Base-by-base conservation (phyloP, 2,329 filamentous ascomycete species). In the Westerdykella ornata region DNA sequence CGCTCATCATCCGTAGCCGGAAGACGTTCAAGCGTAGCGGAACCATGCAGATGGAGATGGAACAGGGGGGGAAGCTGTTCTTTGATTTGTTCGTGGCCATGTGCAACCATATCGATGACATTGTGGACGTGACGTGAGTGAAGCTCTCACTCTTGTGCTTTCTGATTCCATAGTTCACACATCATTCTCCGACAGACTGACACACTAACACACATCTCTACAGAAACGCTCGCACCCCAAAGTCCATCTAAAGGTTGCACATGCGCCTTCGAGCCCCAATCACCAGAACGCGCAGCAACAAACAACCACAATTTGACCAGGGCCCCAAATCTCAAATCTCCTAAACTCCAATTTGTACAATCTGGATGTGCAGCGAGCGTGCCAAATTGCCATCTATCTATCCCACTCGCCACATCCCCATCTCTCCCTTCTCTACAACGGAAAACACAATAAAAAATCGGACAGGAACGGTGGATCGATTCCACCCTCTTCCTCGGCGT, bases 11-110 rank as follows among this genome's bases (percentile, higher is more conserved):
- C 75, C 84, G 89, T 74, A 90, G 86, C 77, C 87, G 90, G 69
- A 88, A 88, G 76, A 95, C 88, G 62, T 96, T 97, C 71, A 96
- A 95, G 83, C 82, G 85, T 72, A 95, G 88, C 74, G 89, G 89
- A 71, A 96, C 89, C 70, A 94, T 96, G 88, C 89, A 96, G 78
- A 84, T 85, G 74, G 89, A 96, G 75, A 96, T 97, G 89, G 87
- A 95, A 75, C 81, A 81, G 69, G 88, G 89, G 68, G 88, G 77
- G 72, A 89, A 89, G 77, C 77, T 96, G 72, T 96, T 92, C 78
- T 97, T 97, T 73, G 89, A 96, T 77, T 76, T 97, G 70, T 97
- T 96, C 69, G 89, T 96, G 66, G 89, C 89, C 61, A 86, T 96
- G 84, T 94, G 88, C 77, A 96, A 95, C 73, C 89, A 95, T 74